Base-by-base conservation (phyloP, 495 filamentous ascomycete genomes). In the Trichoderma reesei region DNA sequence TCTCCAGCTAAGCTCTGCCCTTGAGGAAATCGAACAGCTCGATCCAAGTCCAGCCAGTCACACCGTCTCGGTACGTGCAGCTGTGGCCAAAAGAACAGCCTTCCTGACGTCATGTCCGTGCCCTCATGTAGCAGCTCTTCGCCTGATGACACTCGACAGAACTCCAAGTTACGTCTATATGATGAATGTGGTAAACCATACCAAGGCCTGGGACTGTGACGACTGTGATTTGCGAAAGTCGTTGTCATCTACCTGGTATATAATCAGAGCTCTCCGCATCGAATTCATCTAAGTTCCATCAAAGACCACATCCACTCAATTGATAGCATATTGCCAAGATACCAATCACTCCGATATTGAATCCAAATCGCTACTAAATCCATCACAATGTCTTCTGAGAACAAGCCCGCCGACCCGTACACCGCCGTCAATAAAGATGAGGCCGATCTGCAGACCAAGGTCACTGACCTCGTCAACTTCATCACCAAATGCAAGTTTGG, bases 401-500 rank as follows among this genome's bases (percentile, higher is more conserved):
- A 65, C 67, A 79, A 80, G 73, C 71, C 74, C 16, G 75, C 88
- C 42, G 93, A 96, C 72, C 92, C 92, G 0, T 96, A 95, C 81
- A 91, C 84, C 70, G 71, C 79, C 62, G 86, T 87, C 76, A 95
- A 90, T 76, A 71, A 80, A 36, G 83, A 86, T 63, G 76, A 90
- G 11, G 77, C 82, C 0, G 77, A 84, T 6, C 72, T 93, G 20
- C 81, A 87, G 61, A 83, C 92, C 65, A 96, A 96, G 79, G 82
- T 96, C 60, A 84, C 90, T 63, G 90, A 88, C 63, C 80, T 96
- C 16, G 72, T 76, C 65, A 70, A 78, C 5, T 94, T 96, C 78
- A 80, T 90, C 68, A 75, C 81, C 7, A 74, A 78, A 42, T 78
- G 81, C 75, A 94, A 94, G 74, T 96, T 91, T 73, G 89, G 91